Base-by-base conservation (phyloP, 257 asterid genomes). In the Nicotiana otophora region DNA sequence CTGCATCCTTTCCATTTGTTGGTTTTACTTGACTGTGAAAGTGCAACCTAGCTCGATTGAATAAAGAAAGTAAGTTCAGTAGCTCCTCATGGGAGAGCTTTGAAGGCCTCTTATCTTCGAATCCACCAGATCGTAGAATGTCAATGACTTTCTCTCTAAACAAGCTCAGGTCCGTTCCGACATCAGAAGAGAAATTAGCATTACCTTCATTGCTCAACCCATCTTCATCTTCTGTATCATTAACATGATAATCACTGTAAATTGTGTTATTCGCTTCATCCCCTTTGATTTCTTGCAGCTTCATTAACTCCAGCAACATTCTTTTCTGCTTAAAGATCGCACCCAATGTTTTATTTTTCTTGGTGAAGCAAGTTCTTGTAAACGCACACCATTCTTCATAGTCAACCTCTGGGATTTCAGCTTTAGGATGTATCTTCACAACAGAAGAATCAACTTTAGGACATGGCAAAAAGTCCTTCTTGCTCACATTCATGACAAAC, bases 381-480 rank as follows among this genome's bases (percentile, higher is more conserved):
- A 93, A 96, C 1, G 97, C 95, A 88, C 93, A 88, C 99, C 99
- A 96, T 62, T 96, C 99, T 1, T 90, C 81, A 55, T 91, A 87
- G 89, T 96, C 83, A 7, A 96, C 95, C 60, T 87, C 77, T 3
- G 94, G 95, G 82, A 89, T 79, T n/a, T 88, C 89, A 7, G 72
- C 80, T 83, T 91, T 96, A 4, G 97, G 98, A 75, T 84, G 86
- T 39, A 96, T 87, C 83, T 87, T 94, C 64, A 96, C 89, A 23
- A 96, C 97, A 0, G 99, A 89, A 10, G 97, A 96, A 87, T 96
- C 98, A 12, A 96, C 98, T 85, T 88, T 96, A 0, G 99, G 99
- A 74, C 88, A 83, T 4, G 98, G 99, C 9, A 92, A 84, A 62
- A 96, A 96, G 83, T 94, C 97, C 86, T 90, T 88, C 89, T 93